Percentiles rank a stretch among this genome's conserved stretches.
Conservation (phyloP, 1,284 basidiomycete species). For the Ganoderma sinense region DNA sequence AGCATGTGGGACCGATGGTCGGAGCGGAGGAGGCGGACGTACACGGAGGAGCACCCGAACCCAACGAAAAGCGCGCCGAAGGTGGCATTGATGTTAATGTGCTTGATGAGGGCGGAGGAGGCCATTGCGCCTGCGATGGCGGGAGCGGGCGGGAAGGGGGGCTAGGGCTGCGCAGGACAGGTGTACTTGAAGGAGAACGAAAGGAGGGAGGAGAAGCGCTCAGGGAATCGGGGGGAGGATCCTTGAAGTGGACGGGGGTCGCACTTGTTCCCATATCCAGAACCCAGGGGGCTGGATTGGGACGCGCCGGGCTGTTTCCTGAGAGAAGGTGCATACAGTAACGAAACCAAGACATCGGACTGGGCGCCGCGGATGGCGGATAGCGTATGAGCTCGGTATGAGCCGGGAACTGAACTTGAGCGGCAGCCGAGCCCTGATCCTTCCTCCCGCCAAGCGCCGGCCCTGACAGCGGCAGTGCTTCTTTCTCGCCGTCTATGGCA, state of each 20-base stretch:
- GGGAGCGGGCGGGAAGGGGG: conserved; percentile 10
- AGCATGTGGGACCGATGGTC: neutral
- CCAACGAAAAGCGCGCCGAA: conserved; percentile 69
- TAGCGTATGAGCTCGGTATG: neutral
- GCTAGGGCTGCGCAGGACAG: conserved; percentile 7
- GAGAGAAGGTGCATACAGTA: neutral
- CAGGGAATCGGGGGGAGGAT: neutral
- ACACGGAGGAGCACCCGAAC: conserved; percentile 57
- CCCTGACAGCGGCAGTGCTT: neutral
- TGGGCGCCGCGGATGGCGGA: neutral
- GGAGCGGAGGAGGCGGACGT: conserved; percentile 17
- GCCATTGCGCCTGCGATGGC: conserved; percentile 22
- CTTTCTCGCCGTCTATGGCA: neutral
- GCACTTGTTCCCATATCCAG: conserved; percentile 14
- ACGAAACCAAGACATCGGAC: neutral
- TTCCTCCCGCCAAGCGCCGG: neutral
- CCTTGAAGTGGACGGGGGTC: neutral
- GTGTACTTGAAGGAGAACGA: conserved; percentile 18
- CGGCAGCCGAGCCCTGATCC: neutral
- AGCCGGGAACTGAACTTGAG: neutral
- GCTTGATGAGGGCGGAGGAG: conserved; percentile 13
- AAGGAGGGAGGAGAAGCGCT: conserved; percentile 1
- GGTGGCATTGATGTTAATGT: conserved; percentile 53
- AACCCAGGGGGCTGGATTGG: neutral
- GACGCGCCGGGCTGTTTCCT: neutral